Evolutionary conservation across 108 stramenopile genomes (phyloP).

Genomic region (Cyclotella sp.): DNA sequence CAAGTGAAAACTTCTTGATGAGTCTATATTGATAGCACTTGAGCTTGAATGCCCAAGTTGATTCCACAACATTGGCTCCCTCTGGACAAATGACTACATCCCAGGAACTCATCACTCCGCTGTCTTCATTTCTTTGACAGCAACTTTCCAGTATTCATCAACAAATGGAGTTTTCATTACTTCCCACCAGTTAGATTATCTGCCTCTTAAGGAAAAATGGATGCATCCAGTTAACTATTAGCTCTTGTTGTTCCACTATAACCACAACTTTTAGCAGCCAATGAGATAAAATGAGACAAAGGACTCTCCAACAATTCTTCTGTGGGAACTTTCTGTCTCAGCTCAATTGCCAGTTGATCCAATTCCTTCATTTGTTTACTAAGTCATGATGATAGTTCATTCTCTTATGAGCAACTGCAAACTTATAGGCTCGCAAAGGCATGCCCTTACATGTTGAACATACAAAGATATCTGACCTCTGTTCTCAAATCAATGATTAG

Average conservation of each 20-base stretch:
- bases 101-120: conserved; percentile 37
- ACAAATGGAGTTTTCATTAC: conserved; percentile 58
- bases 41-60: too few relatives aligned
- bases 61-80: too few relatives aligned
- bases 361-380: too few relatives aligned
- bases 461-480: too few relatives aligned
- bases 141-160: too few relatives aligned
- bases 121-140: conserved; percentile 31
- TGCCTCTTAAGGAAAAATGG: neutral
- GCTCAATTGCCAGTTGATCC: too few relatives aligned
- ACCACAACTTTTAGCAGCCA: neutral
- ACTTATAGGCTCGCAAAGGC: neutral
- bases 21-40: conserved; percentile 41
- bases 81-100: conserved; percentile 39
- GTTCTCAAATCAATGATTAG: too few relatives aligned
- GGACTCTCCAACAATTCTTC: neutral
- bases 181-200: conserved; percentile 54
- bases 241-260: too few relatives aligned
- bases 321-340: neutral
- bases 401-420: too few relatives aligned
- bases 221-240: too few relatives aligned
- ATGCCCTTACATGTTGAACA: too few relatives aligned
- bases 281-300: neutral
- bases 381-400: too few relatives aligned
- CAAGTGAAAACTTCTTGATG: conserved; percentile 58